Evolutionary conservation across 768 basidiomycete genomes (phyloP), one percentile per base, ranked within the genome.

Genomic region (Pleurotus ostreatus): DNA sequence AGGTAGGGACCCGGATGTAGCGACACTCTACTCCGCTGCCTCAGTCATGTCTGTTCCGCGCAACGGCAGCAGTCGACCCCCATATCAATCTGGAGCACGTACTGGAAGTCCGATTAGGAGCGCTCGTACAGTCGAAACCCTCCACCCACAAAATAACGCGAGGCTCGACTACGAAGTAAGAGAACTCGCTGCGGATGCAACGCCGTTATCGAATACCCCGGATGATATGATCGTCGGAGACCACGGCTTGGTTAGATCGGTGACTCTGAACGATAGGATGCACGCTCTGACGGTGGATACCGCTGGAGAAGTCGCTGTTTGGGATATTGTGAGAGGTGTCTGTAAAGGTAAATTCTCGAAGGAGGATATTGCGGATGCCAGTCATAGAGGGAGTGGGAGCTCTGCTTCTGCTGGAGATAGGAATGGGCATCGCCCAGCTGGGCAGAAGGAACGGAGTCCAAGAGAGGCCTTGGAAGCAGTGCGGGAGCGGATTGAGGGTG

Each of bases 201-300:
- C 75, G 56, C 78, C 89, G 60, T 60, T 86, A 2, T 66, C 70
- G 59, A 47, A 65, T 0, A 66, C 69, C 2, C 89, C 95, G 0
- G 91, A 92, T 60, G 80, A 82, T 55, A 70, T 88, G 11, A 88
- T 96, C 37, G 62, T 69, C 5, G 96, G 96, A 1, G 85, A 84
- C 51, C 78, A 82, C 59, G 96, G 96, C 3, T 79, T 98, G 20
- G 86, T 97, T 48, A 79, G 95, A 34, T 86, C 84, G 5, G 73
- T 90, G 41, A 75, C 96, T 46, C 72, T 98, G 41, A 97, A 92
- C 68, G 93, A 98, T 66, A 80, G 92, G 57, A 77, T 93, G 61
- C 94, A 98, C 65, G 93, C 89, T 16, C 73, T 99, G 44, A 94
- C 93, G 0, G 87, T 97, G 41, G 89, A 98, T 65, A 96, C 93